phyloP scores from a whole-genome alignment of 2,329 filamentous ascomycete species.

The Fusarium armeniacum region DNA sequence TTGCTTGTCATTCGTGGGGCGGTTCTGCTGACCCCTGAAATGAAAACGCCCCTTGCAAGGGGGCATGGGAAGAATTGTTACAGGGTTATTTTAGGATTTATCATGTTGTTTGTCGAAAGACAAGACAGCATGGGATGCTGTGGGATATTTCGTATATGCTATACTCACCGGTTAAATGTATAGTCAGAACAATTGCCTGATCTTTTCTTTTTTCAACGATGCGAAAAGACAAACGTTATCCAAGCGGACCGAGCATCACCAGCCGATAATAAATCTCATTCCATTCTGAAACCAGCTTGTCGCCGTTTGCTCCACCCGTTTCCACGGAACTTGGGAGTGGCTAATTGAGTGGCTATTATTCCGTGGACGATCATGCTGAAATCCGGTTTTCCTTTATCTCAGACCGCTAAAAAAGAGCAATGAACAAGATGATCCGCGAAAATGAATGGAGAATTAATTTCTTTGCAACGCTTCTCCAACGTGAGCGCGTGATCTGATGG shows the following conservation, averaged over 20 bases:
- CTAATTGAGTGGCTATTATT: conserved; percentile 10
- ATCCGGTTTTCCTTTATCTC: conserved; percentile 25
- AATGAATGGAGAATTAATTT: conserved; percentile 27
- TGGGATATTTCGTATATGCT: background rate
- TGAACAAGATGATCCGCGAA: conserved; percentile 2
- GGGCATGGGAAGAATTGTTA: background rate
- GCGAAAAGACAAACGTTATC: background rate
- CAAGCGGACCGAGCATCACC: background rate
- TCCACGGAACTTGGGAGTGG: background rate
- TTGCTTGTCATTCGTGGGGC: conserved; percentile 11
- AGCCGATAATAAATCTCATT: background rate
- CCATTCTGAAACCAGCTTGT: conserved; percentile 21
- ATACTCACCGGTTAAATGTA: background rate
- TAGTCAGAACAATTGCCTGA: background rate
- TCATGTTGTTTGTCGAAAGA: conserved; percentile 8
- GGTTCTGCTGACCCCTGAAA: background rate
- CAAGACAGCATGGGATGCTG: background rate
- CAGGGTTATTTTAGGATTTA: background rate
- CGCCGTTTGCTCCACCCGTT: conserved; percentile 5
- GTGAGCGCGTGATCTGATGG: background rate
- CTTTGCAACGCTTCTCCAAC: background rate
- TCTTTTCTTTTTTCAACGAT: background rate
- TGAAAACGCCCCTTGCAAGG: conserved; percentile 4
- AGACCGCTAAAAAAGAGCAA: background rate
- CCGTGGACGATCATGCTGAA: conserved; percentile 30